Evolutionary conservation across 2,329 filamentous ascomycete genomes (phyloP).

Genomic region (Graphiopsis chlorocephala): DNA sequence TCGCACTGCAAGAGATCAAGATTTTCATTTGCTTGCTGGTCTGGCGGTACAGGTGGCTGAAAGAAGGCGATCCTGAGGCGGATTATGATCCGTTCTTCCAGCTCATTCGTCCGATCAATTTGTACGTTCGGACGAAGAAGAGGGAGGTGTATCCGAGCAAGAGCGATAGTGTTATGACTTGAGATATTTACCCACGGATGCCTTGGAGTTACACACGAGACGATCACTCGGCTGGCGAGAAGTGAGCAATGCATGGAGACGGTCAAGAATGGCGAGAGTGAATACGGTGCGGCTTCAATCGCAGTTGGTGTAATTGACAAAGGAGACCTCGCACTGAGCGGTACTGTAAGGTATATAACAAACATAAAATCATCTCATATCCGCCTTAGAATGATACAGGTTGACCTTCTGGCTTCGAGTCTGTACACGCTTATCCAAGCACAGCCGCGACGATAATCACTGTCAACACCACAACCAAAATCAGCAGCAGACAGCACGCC

Average conservation of each 20-base stretch:
- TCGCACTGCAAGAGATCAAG: slow-evolving; percentile 61
- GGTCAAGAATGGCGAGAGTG: neutral
- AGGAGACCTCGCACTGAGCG: neutral
- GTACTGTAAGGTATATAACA: slow-evolving; percentile 6
- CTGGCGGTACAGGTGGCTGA: slow-evolving; percentile 55
- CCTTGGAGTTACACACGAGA: too few species aligned
- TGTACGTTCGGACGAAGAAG: slow-evolving; percentile 52
- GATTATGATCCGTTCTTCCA: slow-evolving; percentile 62
- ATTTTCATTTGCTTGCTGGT: slow-evolving; percentile 58
- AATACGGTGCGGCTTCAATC: neutral
- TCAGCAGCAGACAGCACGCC: slow-evolving; percentile 85
- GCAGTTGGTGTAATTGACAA: neutral
- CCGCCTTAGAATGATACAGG: neutral
- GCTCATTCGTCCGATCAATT: slow-evolving; percentile 54
- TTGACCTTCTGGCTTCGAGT: neutral
- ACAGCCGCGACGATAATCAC: slow-evolving; percentile 87
- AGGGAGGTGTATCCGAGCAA: neutral
- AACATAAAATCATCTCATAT: slow-evolving; percentile 1
- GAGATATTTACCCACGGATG: neutral
- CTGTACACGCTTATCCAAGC: slow-evolving; percentile 56
- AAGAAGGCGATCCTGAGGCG: slow-evolving; percentile 34
- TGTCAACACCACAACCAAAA: slow-evolving; percentile 82
- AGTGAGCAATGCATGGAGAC: neutral
- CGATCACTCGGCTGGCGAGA: neutral
- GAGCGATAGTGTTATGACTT: slow-evolving; percentile 1